A percentile compares a stretch with the other conserved stretches of the same genome.
These are phyloP conservation scores for Rhodotorula glutinis DNA, from an alignment of 1,284 basidiomycete genomes.

Conservation along the genomic window DNA sequence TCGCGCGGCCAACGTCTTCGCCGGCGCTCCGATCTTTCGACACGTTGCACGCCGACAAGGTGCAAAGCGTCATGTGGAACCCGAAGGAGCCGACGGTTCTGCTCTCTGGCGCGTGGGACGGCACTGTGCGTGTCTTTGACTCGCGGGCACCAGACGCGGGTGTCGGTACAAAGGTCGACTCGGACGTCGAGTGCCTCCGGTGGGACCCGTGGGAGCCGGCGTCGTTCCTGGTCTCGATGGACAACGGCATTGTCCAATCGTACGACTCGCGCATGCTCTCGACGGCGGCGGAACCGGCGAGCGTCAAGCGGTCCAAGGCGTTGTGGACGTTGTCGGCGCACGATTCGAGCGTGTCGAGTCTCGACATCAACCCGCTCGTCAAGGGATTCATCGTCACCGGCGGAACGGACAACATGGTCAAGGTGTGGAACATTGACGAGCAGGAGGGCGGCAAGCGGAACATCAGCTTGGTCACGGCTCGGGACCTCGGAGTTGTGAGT, in stretches of 20 bases:
- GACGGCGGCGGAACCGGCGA: constrained; percentile 51
- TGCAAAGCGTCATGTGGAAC: constrained; percentile 98
- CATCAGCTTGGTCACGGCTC: constrained; percentile 80
- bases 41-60: constrained; percentile 82
- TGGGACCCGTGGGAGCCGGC: constrained; percentile 95
- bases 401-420: constrained; percentile 85
- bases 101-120: constrained; percentile 88
- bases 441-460: constrained; percentile 57
- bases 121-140: constrained; percentile 90
- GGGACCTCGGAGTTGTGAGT: constrained; percentile 90
- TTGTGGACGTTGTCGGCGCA: constrained; percentile 92
- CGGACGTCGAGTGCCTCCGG: constrained; percentile 86
- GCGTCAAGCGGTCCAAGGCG: constrained; percentile 46
- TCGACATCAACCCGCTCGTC: constrained; percentile 89
- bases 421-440: constrained; percentile 83
- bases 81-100: constrained; percentile 78
- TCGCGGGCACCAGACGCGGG: constrained; percentile 69
- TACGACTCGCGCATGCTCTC: constrained; percentile 84
- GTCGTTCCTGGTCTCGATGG: constrained; percentile 86
- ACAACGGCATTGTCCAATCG: constrained; percentile 85
- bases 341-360: constrained; percentile 83
- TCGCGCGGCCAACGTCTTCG: constrained; percentile 59
- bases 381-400: constrained; percentile 88
- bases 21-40: constrained; percentile 76
- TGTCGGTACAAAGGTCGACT: constrained; percentile 60